phyloP scores from a whole-genome alignment of 768 basidiomycete species.

The Podaxis sp. region DNA sequence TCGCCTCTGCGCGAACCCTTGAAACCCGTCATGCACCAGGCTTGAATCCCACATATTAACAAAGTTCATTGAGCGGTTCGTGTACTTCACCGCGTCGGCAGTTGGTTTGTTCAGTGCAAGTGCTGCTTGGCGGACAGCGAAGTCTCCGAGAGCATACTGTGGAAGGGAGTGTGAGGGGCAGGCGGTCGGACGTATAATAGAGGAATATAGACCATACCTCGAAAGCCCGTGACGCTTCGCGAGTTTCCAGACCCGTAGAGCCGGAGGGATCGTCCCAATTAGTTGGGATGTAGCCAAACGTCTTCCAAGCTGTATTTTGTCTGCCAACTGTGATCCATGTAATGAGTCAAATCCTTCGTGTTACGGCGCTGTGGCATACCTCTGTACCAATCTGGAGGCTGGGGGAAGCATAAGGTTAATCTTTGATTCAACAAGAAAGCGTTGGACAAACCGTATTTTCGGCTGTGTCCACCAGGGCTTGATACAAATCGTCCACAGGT shows the following conservation, averaged over 20 bases:
- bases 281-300: conserved; percentile 48
- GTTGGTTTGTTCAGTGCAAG: conserved; percentile 36
- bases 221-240: conserved; percentile 47
- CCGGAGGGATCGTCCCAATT: conserved; percentile 48
- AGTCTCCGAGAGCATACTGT: conserved; percentile 49
- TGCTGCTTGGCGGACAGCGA: conserved; percentile 51
- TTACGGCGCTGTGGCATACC: conserved; percentile 21
- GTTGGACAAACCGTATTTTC: conserved; percentile 43
- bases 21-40: conserved; percentile 44
- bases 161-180: background rate
- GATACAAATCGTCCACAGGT: conserved; percentile 44
- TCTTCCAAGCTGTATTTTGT: conserved; percentile 52
- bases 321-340: conserved; percentile 34
- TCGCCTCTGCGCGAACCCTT: conserved; percentile 44
- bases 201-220: conserved; percentile 29
- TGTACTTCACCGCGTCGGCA: conserved; percentile 39
- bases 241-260: conserved; percentile 43
- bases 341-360: background rate
- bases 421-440: background rate
- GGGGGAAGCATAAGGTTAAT: background rate
- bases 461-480: conserved; percentile 48
- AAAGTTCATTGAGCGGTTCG: conserved; percentile 52
- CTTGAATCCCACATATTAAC: conserved; percentile 48
- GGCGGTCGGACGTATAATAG: background rate
- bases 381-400: conserved; percentile 52